Percentiles rank a stretch among this genome's conserved stretches.
Evolutionary conservation across 257 asterid species (phyloP).

Genomic region (Salvia miltiorrhiza): DNA sequence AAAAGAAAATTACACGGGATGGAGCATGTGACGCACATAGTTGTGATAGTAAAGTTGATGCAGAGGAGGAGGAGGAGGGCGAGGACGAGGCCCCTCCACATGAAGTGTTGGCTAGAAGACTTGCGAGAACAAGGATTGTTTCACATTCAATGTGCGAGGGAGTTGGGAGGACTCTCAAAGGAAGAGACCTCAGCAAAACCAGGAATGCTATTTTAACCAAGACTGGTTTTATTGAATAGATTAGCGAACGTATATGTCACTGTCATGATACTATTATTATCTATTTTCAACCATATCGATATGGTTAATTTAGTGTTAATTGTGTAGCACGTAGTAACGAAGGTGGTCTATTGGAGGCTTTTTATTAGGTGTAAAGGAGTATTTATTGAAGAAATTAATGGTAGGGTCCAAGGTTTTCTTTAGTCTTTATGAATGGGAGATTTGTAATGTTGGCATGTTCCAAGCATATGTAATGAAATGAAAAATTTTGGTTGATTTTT

Average conservation of each 20-base stretch:
- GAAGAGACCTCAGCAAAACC: constrained; percentile 45
- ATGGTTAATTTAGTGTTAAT: too few species aligned
- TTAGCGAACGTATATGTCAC: not conserved
- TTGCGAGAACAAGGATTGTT: constrained; percentile 24
- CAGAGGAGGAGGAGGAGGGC: not conserved
- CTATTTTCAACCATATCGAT: too few species aligned
- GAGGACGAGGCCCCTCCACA: constrained; percentile 37
- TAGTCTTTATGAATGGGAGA: not conserved
- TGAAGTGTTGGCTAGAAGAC: constrained; percentile 32
- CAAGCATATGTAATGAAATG: not conserved
- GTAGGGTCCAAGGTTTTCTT: not conserved
- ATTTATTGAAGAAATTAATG: not conserved
- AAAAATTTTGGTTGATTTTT: not conserved
- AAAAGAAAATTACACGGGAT: constrained; percentile 2
- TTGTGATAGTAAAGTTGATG: not conserved
- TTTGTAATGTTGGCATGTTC: not conserved
- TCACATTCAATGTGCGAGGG: constrained; percentile 55
- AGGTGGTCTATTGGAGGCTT: not conserved
- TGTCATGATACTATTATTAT: not conserved
- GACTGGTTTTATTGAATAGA: constrained; percentile 47
- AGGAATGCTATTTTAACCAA: constrained; percentile 39
- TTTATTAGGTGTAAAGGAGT: not conserved
- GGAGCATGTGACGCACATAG: not conserved
- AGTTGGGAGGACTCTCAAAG: constrained; percentile 49
- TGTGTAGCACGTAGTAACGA: not conserved